Evolutionary conservation across 805 yeast species (phyloP), one percentile per base, ranked within the genome.

Genomic region (Candida vaughaniae): DNA sequence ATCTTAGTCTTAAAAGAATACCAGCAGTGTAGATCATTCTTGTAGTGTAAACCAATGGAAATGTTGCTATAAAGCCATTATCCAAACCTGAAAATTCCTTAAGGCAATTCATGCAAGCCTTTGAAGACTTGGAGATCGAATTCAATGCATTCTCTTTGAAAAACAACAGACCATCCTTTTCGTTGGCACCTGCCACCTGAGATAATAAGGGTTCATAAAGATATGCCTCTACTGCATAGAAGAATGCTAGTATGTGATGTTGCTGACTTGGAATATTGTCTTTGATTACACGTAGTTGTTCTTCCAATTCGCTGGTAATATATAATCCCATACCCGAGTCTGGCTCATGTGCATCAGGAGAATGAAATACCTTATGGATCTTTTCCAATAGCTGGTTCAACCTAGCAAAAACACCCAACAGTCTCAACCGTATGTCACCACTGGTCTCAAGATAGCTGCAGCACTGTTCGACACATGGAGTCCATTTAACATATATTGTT

Each of bases 21-120:
- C 87, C 88, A 0, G 81, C 77, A 0, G 82, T 77, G 49, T 80
- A 80, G n/a, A 80, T 69, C 25, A 79, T 63, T 45, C 86, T 64
- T 2, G 82, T 64, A 22, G 72, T 69, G 44, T 73, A 77, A 38
- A 76, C 70, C 29, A 80, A 57, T 3, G 90, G 90, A 39, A 77
- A 62, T 2, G 71, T 57, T 0, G 82, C 73, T 15, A 82, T 62
- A n/a, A 67, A 62, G n/a, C 62, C 68, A 5, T 64, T 62, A 2
- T 69, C 47, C 39, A 76, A 58, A 52, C 58, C 62, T 43, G 64
- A 63, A 55, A 67, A 79, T 49, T 69, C 75, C 35, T 67, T 69
- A 40, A 78, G 61, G 2, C 80, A 69, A 32, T 61, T 60, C 26
- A 75, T 56, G 57, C 82, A 82, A 20, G 79, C 71, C 23, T 65